Conservation (phyloP, 306 rosid genomes). For the barrel medic (Medicago truncatula) region DNA sequence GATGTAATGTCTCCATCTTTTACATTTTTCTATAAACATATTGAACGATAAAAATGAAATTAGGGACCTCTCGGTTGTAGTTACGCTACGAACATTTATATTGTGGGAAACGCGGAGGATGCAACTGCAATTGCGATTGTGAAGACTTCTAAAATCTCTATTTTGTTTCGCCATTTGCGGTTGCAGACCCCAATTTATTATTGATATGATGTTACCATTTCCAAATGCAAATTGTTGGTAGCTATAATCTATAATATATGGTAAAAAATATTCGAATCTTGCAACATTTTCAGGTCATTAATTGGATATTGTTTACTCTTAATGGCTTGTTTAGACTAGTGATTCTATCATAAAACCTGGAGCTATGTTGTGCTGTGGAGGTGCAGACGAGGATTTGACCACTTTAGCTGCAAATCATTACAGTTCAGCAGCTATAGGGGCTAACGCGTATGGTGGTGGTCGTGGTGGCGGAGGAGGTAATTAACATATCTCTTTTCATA, state of each 20-base stretch:
- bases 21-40: not conserved
- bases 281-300: conserved; percentile 26
- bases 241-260: not conserved
- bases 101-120: too few relatives aligned
- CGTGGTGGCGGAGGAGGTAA: conserved; percentile 5
- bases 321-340: conserved; percentile 50
- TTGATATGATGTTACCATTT: not conserved
- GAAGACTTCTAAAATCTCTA: too few relatives aligned
- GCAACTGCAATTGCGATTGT: too few relatives aligned
- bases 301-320: conserved; percentile 21
- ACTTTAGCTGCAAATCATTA: conserved; percentile 71
- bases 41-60: not conserved
- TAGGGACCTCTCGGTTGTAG: not conserved
- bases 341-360: conserved; percentile 32
- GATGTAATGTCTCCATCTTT: not conserved
- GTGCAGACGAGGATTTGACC: conserved; percentile 70
- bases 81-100: too few relatives aligned
- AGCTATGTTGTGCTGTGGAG: conserved; percentile 87
- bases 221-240: not conserved
- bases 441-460: conserved; percentile 63
- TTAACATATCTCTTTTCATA: conserved; percentile 13
- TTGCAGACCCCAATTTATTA: too few relatives aligned
- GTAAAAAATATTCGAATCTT: not conserved
- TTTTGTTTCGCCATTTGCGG: too few relatives aligned
- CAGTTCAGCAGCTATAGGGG: conserved; percentile 72